Percentiles rank a stretch among this genome's conserved stretches.
These are phyloP conservation scores for Fusarium cicatricum DNA, from an alignment of 2,329 filamentous ascomycete genomes.

Conservation along the genomic window DNA sequence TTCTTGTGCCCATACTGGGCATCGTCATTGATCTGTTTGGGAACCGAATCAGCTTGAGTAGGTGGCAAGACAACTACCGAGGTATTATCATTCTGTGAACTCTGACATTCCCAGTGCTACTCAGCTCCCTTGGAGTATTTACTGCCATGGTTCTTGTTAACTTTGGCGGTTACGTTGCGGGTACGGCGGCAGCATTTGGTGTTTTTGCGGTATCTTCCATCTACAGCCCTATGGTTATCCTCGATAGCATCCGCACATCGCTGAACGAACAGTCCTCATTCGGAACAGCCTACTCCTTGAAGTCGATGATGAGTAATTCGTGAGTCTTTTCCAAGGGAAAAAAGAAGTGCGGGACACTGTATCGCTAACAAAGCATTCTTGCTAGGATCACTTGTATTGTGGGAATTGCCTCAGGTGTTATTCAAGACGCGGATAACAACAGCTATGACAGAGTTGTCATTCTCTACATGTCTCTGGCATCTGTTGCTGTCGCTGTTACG, in stretches of 20 bases:
- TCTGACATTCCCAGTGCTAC: too few species aligned
- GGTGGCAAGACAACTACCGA: not conserved
- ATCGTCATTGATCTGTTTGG: constrained; percentile 64
- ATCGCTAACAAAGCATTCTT: too few species aligned
- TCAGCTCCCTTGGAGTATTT: constrained; percentile 54
- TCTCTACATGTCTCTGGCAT: too few species aligned
- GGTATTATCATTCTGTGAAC: constrained; percentile 57
- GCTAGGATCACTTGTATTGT: too few species aligned
- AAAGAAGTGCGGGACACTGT: too few species aligned
- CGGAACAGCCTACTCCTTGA: constrained; percentile 65
- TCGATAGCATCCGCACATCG: constrained; percentile 66
- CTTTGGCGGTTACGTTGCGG: constrained; percentile 56
- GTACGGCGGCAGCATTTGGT: constrained; percentile 65
- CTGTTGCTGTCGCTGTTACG: too few species aligned
- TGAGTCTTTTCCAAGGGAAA: too few species aligned
- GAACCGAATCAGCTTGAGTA: constrained; percentile 59
- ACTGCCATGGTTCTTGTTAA: constrained; percentile 62
- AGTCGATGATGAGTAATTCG: constrained; percentile 66
- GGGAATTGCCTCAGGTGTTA: too few species aligned
- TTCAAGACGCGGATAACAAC: too few species aligned
- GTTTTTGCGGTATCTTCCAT: constrained; percentile 64
- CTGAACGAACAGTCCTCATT: constrained; percentile 67
- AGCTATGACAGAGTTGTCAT: too few species aligned
- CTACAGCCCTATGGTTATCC: constrained; percentile 64
- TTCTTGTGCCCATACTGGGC: constrained; percentile 63